Evolutionary conservation across 371 early-diverging fungal species (phyloP), one percentile per base, ranked within the genome.

Genomic region (Mucor racemosus): DNA sequence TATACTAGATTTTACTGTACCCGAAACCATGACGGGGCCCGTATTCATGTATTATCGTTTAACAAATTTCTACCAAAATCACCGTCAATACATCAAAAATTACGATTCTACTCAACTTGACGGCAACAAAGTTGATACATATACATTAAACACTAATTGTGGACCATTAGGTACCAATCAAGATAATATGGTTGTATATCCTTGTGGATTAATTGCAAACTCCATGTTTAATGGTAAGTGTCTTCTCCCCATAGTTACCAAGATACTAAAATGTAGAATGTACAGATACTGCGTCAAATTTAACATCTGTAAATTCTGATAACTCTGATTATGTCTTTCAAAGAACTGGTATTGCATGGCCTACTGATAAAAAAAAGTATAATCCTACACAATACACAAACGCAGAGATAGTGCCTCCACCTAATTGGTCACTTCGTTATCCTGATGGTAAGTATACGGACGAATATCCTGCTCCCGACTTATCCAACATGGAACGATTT

Each of bases 181-280:
- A 42, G 56, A 65, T 13, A 71, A 73, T 5, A 61, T 65, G 15
- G 65, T 81, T 42, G 88, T 93, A 63, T 99, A 97, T 80, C 99
- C 99, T n/a, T 99, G 99, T 72, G 99, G 99, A 0, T 77, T 98
- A 42, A 95, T 99, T 71, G 97, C 99, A n/a, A 97, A 99, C 75
- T 97, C 97, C 8, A 82, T 94, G 71, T 99, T 98, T 74, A 93
- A 95, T 66, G 98, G 88, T 80, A 87, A 63, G 40, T 10, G 0
- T 42, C 4, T 4, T 54, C 7, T 9, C 13, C 0, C 17, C 9
- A 9, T 6, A 53, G 53, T 31, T 11, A 53, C 7, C 10, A 50
- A 26, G n/a, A 42, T 15, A 6, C 17, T 44, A 10, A 17, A 1
- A 7, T 36, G 7, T 41, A 33, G 3, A 34, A n/a, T 56, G 0